These are phyloP conservation scores for Taphrina pruni DNA, from an alignment of 1,139 yeast genomes.

Conservation along the genomic window DNA sequence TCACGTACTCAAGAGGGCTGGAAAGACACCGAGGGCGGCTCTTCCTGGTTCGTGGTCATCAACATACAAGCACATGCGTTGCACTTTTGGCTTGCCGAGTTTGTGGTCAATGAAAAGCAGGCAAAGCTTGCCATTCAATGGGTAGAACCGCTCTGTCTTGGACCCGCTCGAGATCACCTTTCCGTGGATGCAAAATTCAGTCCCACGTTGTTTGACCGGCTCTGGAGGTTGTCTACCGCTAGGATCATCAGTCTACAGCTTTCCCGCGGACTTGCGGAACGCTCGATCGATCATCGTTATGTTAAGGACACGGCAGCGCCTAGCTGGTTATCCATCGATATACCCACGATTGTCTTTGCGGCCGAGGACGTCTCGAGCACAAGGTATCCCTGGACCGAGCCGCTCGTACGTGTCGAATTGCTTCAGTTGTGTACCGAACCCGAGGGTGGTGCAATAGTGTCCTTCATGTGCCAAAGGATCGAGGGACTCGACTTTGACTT, in stretches of 20 bases:
- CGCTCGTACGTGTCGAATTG: conserved; percentile 15
- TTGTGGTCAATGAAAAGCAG: conserved; percentile 20
- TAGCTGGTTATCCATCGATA: conserved; percentile 12
- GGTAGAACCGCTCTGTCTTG: conserved; percentile 1
- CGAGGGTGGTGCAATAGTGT: conserved; percentile 8
- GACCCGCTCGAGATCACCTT: conserved; percentile 2
- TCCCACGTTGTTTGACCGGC: conserved; percentile 25
- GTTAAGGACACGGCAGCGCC: conserved; percentile 4
- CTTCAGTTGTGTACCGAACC: conserved; percentile 8
- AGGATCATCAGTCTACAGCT: conserved; percentile 37
- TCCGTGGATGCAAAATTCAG: background rate
- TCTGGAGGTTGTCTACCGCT: conserved; percentile 37
- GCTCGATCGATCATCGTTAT: conserved; percentile 29
- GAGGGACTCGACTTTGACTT: conserved; percentile 1
- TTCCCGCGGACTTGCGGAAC: conserved; percentile 37
- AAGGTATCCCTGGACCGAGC: conserved; percentile 21
- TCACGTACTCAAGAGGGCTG: conserved; percentile 38
- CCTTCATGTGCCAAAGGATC: conserved; percentile 7
- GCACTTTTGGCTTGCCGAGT: conserved; percentile 13
- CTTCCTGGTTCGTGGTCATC: conserved; percentile 39
- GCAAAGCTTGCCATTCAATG: conserved; percentile 18
- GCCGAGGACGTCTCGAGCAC: conserved; percentile 26
- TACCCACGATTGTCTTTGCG: conserved; percentile 24
- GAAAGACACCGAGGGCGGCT: conserved; percentile 27
- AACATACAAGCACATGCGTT: background rate